These are phyloP conservation scores for Coleophoma cylindrospora DNA, from an alignment of 2,329 filamentous ascomycete genomes.

Conservation along the genomic window DNA sequence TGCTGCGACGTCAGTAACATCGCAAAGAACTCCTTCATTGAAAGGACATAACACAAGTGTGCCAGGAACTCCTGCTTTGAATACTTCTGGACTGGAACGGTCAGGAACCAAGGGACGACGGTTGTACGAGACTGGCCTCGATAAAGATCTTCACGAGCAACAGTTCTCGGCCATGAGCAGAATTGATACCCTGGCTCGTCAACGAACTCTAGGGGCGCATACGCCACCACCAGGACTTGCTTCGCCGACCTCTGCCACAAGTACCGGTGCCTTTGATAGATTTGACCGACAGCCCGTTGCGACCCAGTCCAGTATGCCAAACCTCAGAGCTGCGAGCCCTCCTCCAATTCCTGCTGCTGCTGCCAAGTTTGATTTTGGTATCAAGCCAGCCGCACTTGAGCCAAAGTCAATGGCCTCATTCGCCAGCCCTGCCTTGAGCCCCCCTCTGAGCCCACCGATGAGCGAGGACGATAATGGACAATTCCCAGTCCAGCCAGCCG, in stretches of 20 bases:
- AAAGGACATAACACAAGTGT: conserved; percentile 35
- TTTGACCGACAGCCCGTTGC: conserved; percentile 42
- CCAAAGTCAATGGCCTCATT: conserved; percentile 26
- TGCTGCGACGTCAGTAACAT: conserved; percentile 83
- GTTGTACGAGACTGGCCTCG: conserved; percentile 78
- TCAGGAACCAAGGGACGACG: conserved; percentile 66
- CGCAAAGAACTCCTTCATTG: conserved; percentile 52
- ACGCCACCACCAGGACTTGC: conserved; percentile 18
- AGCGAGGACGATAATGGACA: conserved; percentile 68
- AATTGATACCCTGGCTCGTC: conserved; percentile 71
- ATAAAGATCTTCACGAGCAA: conserved; percentile 75
- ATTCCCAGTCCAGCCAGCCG: conserved; percentile 67
- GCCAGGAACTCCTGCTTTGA: conserved; percentile 28
- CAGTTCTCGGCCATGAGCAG: conserved; percentile 72
- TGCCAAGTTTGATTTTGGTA: conserved; percentile 30
- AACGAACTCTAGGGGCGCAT: conserved; percentile 34
- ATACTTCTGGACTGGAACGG: conserved; percentile 50
- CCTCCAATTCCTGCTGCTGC: conserved; percentile 28
- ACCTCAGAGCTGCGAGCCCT: conserved; percentile 54
- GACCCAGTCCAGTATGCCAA: conserved; percentile 62
- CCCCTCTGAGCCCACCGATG: conserved; percentile 63
- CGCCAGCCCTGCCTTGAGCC: conserved; percentile 55
- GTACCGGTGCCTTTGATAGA: conserved; percentile 36
- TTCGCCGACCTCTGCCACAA: conserved; percentile 25
- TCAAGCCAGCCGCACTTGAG: conserved; percentile 24